Conservation (phyloP, 208 protist genomes). For the Entamoeba dispar region DNA sequence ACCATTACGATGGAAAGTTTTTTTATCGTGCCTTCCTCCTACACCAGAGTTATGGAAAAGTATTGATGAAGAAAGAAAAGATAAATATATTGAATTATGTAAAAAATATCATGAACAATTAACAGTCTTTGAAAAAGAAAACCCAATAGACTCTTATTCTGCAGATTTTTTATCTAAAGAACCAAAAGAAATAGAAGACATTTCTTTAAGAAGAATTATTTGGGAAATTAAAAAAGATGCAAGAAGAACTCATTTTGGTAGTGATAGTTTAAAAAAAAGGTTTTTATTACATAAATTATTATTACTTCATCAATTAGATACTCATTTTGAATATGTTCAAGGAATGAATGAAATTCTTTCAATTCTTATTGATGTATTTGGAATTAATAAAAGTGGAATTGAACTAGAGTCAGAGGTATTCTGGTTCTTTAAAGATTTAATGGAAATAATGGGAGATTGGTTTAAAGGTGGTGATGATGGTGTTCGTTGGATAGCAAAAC, state of each 20-base stretch:
- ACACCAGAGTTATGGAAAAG: neutral
- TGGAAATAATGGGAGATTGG: neutral
- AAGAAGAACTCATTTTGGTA: neutral
- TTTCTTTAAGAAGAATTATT: neutral
- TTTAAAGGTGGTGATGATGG: neutral
- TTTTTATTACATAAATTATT: neutral
- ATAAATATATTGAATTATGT: neutral
- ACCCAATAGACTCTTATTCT: neutral
- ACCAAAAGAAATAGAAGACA: neutral
- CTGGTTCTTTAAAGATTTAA: neutral
- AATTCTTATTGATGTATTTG: neutral
- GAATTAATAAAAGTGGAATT: neutral
- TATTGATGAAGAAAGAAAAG: neutral
- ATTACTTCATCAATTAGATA: neutral
- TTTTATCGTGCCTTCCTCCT: neutral
- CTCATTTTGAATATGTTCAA: neutral
- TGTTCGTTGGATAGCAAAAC: neutral
- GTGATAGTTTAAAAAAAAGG: neutral
- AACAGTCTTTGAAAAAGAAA: neutral
- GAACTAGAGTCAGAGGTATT: neutral
- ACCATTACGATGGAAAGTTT: neutral
- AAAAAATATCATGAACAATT: neutral
- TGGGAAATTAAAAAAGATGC: neutral
- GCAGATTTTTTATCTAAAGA: neutral
- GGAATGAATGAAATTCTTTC: neutral